Evolutionary conservation across 2,329 filamentous ascomycete species (phyloP), one percentile per base, ranked within the genome.

Genomic region (Fonsecaea pedrosoi): DNA sequence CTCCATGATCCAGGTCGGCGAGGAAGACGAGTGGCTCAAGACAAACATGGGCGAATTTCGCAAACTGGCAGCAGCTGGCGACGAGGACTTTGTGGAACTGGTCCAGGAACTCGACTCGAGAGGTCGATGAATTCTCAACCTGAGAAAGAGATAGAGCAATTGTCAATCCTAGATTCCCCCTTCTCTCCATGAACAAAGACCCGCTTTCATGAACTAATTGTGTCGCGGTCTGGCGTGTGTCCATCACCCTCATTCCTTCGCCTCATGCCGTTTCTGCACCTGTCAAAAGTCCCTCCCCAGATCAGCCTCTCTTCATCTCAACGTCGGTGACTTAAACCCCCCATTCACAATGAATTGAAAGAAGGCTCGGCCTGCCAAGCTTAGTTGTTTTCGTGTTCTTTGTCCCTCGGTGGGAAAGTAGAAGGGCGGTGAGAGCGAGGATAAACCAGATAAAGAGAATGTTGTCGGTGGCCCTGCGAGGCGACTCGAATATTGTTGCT

Each of bases 351-450:
- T 21, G 59, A 18, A 32, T 54, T 60, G 34, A 25, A 65, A 65
- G 42, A 65, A 65, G 62, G 58, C 66, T 68, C 57, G 66, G 56
- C 62, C 66, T 54, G 66, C 66, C 55, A 68, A 65, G 62, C 58
- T 42, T 30, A n/a, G 18, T 53, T 38, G 18, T 58, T 25, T 25
- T 25, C 37, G 45, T 65, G 48, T 61, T 45, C 45, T 45, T 38
- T 58, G 63, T 37, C 32, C 45, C 45, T 50, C 45, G 40, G 40
- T 18, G 40, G 40, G 40, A 42, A 18, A 40, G 25, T 25, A 25
- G 3, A 25, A 10, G 35, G 10, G 35, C 1, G 7, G 35, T 8
- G 10, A 37, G 35, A 56, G 15, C 34, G 30, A 45, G 58, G 58
- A n/a, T 58, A n/a, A 59, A 30, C 6, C 8, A 34, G 37, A 42